Conservation (phyloP, 2,329 filamentous ascomycete species). For the Phialophora expanda region DNA sequence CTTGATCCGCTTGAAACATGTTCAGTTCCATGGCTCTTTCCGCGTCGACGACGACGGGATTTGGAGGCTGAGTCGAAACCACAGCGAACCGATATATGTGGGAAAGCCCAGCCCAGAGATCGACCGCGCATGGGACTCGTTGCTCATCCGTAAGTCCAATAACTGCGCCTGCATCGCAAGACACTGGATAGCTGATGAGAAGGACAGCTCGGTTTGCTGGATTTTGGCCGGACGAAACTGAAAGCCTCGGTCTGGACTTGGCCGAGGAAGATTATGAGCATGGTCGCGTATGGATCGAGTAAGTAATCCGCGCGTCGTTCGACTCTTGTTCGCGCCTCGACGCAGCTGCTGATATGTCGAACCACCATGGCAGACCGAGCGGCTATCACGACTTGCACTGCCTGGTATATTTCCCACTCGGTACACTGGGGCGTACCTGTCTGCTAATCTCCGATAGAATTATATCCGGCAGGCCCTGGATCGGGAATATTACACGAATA, state of each 20-base stretch:
- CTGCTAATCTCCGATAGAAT: neutral
- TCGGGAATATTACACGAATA: slow-evolving; percentile 7
- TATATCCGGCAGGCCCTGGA: slow-evolving; percentile 5
- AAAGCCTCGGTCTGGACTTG: neutral
- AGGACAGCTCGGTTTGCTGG: slow-evolving; percentile 5
- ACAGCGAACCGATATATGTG: slow-evolving; percentile 9
- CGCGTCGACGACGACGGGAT: slow-evolving; percentile 3
- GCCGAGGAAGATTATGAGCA: slow-evolving; percentile 7
- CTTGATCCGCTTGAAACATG: slow-evolving; percentile 6
- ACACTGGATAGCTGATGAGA: neutral
- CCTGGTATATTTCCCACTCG: neutral
- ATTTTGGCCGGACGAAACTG: neutral
- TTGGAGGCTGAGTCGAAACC: slow-evolving; percentile 8
- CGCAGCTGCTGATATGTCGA: neutral
- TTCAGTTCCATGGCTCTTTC: slow-evolving; percentile 2
- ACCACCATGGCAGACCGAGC: neutral
- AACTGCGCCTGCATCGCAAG: neutral
- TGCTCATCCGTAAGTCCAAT: slow-evolving; percentile 2
- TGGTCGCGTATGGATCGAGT: slow-evolving; percentile 8
- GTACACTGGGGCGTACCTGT: neutral
- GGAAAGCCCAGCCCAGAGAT: slow-evolving; percentile 12
- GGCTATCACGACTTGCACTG: slow-evolving; percentile 13
- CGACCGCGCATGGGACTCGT: slow-evolving; percentile 6
- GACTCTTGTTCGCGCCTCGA: neutral
- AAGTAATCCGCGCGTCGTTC: neutral